phyloP scores from a whole-genome alignment of 2,329 filamentous ascomycete genomes.

The Corniculantispora saksenae region DNA sequence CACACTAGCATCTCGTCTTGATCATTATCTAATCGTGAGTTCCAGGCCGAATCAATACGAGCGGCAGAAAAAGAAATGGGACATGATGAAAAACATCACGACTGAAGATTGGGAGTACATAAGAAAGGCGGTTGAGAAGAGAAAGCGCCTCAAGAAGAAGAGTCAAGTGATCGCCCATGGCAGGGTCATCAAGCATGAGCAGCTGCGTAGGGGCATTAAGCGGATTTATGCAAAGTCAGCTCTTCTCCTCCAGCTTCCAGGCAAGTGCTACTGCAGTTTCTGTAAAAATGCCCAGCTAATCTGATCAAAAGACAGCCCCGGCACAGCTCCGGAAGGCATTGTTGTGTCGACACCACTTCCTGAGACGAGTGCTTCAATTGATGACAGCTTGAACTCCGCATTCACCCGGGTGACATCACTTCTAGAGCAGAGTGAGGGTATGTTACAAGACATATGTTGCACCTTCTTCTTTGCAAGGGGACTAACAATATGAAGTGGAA shows the following conservation, averaged over 20 bases:
- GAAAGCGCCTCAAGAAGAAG: background rate
- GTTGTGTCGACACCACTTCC: background rate
- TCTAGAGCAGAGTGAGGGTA: background rate
- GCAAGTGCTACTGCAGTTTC: background rate
- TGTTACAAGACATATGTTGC: background rate
- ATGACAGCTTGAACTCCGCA: background rate
- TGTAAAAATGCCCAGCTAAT: background rate
- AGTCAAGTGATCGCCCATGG: background rate
- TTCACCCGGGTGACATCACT: background rate
- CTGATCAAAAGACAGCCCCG: background rate
- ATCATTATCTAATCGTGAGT: background rate
- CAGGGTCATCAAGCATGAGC: background rate
- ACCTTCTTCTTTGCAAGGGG: too few relatives aligned
- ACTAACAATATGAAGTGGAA: background rate
- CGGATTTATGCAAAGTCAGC: background rate
- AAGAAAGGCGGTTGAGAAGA: background rate
- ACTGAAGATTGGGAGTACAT: background rate
- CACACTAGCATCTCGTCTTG: background rate
- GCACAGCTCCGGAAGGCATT: background rate
- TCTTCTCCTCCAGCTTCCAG: too few relatives aligned
- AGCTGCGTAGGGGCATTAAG: background rate
- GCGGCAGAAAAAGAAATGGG: slow-evolving; percentile 9
- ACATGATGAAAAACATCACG: background rate
- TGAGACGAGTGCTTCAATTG: background rate
- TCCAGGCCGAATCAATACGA: background rate